Percentiles rank a stretch among this genome's conserved stretches.
These are phyloP conservation scores for Phalaenopsis equestris DNA, from an alignment of 106 monocot genomes.

Conservation along the genomic window DNA sequence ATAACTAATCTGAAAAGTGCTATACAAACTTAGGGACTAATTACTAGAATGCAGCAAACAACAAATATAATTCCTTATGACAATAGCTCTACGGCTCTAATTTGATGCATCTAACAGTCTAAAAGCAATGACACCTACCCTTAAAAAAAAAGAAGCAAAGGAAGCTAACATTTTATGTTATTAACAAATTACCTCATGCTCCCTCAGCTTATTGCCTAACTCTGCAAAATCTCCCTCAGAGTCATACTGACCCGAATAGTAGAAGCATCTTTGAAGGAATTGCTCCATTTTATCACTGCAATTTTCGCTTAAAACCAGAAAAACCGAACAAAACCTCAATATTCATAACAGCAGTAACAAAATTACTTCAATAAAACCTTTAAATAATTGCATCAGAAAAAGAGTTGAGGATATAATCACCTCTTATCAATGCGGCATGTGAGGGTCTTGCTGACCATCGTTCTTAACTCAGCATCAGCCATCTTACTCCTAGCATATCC, in stretches of 20 bases:
- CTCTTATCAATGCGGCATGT: slow-evolving; percentile 94
- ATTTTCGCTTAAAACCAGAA: slow-evolving; percentile 28
- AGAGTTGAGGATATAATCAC: slow-evolving; percentile 9
- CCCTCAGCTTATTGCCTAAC: slow-evolving; percentile 46
- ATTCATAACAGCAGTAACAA: background rate
- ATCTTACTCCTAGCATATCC: slow-evolving; percentile 93
- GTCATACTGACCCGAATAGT: slow-evolving; percentile 63
- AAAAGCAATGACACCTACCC: background rate
- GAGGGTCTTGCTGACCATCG: slow-evolving; percentile 76
- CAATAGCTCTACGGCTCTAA: background rate
- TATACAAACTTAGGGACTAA: background rate
- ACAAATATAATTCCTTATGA: background rate
- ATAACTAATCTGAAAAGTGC: background rate
- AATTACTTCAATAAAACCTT: background rate
- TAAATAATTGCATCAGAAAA: background rate
- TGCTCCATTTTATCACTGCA: slow-evolving; percentile 58
- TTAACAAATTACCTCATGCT: slow-evolving; percentile 39
- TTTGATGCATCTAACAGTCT: background rate
- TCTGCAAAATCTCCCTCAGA: slow-evolving; percentile 43
- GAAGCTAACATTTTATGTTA: background rate
- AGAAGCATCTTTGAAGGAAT: slow-evolving; percentile 57
- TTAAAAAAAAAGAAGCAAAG: background rate
- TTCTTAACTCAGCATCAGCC: slow-evolving; percentile 81
- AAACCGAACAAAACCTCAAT: background rate
- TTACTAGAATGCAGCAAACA: slow-evolving; percentile 1